Base-by-base conservation (phyloP, 371 early-diverging fungal genomes). In the Saksenaea vasiformis region DNA sequence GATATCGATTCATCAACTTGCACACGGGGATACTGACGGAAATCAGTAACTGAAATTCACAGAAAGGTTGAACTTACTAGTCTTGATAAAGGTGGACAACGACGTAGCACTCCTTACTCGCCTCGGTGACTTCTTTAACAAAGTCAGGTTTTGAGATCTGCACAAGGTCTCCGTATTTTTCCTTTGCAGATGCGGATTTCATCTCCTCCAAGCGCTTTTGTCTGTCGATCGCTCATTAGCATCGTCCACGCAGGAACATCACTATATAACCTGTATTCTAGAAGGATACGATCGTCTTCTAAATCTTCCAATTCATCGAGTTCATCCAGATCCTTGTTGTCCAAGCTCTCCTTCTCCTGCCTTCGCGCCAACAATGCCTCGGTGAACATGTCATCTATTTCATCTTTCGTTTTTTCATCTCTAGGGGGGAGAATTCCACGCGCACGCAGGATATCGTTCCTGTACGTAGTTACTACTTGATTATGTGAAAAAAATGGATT, bases 71-170 rank as follows among this genome's bases (percentile, higher is more conserved):
- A 3, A 77, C 83, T 81, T 80, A 84, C 90, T 72, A 72, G 59
- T 89, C 88, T 66, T 94, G 87, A 71, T 85, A 94, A 24, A 93
- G 81, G 63, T 89, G 90, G 13, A 83, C 87, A 28, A 95, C 89
- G 19, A 94, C 93, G 75, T 86, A 81, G 27, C 82, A 84, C 26
- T 85, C 80, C 65, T 90, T 89, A 80, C 92, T 91, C 8, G 95
- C 95, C 22, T 95, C 95, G 0, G 95, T 93, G 8, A 98, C 97
- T 72, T 95, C 92, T 54, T 74, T 77, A 47, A 90, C 77, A 75
- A 93, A 98, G 67, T 98, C 97, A 2, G 97, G 92, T 74, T 96
- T 92, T 17, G 94, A 93, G 43, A 98, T 96, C 58, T 94, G 91
- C 3, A 66, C 71, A 3, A 96, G 78, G 38, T 91, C 84, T 27